Evolutionary conservation across 202 grass and related monocot species (phyloP).

Genomic region (Panicum hallii): DNA sequence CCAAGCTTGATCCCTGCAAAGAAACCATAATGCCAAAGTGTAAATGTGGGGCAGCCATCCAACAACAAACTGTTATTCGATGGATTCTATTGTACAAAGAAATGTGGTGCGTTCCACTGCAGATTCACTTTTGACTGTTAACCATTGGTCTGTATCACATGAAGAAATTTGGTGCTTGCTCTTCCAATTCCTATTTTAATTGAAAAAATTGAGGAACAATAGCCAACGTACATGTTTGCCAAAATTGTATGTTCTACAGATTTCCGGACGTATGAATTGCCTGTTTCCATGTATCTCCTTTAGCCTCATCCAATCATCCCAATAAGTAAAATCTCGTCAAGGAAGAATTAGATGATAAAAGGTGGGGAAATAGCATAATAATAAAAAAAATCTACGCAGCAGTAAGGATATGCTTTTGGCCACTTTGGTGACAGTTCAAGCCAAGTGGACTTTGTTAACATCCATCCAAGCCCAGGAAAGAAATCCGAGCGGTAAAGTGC

Average conservation of each 20-base stretch:
- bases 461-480: constrained; percentile 99
- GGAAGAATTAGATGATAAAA: constrained; percentile 58
- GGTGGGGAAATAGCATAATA: neutral
- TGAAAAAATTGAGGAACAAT: constrained; percentile 12
- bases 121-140: neutral
- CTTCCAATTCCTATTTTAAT: neutral
- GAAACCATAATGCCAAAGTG: constrained; percentile 37
- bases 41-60: constrained; percentile 36
- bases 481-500: constrained; percentile 95
- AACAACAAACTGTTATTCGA: constrained; percentile 8
- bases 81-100: neutral
- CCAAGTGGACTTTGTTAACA: constrained; percentile 94
- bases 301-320: constrained; percentile 98
- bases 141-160: neutral
- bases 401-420: constrained; percentile 99
- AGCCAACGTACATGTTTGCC: constrained; percentile 81
- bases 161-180: neutral
- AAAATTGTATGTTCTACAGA: constrained; percentile 99
- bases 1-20: constrained; percentile 96
- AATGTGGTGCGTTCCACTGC: neutral
- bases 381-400: constrained; percentile 37
- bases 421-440: constrained; percentile 95
- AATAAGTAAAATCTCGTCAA: constrained; percentile 96
- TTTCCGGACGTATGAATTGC: constrained; percentile 94
- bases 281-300: constrained; percentile 84